These are phyloP conservation scores for Alternaria triticina DNA, from an alignment of 2,329 filamentous ascomycete species.

Conservation along the genomic window DNA sequence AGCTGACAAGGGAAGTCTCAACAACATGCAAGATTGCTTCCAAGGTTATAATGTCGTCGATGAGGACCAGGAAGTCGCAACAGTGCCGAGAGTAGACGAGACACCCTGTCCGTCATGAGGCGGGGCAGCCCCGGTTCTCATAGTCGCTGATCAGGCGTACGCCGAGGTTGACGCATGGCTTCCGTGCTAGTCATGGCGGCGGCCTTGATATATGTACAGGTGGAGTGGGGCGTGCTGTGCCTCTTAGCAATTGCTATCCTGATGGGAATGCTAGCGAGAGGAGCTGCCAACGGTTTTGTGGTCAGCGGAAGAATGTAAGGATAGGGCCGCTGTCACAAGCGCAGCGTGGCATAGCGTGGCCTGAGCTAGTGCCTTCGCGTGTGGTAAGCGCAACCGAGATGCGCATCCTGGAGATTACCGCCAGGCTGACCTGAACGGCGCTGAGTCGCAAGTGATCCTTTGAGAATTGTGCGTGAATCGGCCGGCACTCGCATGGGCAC, in stretches of 20 bases:
- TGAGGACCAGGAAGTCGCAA: background rate
- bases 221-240: slow-evolving; percentile 1
- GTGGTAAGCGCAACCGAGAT: slow-evolving; percentile 17
- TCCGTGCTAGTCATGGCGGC: background rate
- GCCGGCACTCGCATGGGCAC: background rate
- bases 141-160: background rate
- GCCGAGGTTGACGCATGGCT: background rate
- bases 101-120: background rate
- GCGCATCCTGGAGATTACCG: slow-evolving; percentile 10
- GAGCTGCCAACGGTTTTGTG: background rate
- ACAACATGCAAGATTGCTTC: slow-evolving; percentile 5
- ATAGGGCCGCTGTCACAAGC: slow-evolving; percentile 13
- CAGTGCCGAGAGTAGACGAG: slow-evolving; percentile 1
- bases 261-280: background rate
- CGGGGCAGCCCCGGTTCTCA: slow-evolving; percentile 5
- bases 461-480: background rate
- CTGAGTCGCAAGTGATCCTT: background rate
- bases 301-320: slow-evolving; percentile 3
- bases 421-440: slow-evolving; percentile 2
- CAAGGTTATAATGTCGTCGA: background rate
- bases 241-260: background rate
- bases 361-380: slow-evolving; percentile 8
- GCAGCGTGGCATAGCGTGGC: slow-evolving; percentile 5
- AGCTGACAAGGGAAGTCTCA: slow-evolving; percentile 7
- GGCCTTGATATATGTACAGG: background rate